Evolutionary conservation across 140 eudicot genomes (phyloP).

Genomic region (Anethum foeniculum): DNA sequence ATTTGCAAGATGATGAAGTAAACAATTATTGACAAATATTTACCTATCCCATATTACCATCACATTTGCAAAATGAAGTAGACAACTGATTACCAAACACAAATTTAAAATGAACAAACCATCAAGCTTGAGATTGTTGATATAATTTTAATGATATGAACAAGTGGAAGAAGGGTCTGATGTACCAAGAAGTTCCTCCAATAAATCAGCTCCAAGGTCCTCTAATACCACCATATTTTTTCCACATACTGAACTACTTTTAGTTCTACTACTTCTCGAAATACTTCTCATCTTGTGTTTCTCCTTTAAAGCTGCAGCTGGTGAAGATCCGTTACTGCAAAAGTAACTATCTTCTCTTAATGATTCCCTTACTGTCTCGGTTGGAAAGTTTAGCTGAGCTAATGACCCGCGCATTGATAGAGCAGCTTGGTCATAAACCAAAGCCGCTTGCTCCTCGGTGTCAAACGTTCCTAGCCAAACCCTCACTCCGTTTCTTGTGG

Average conservation of each 20-base stretch:
- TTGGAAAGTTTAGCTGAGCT: slow-evolving; percentile 36
- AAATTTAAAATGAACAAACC: neutral
- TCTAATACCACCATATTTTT: slow-evolving; percentile 31
- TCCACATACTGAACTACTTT: neutral
- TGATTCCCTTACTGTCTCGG: slow-evolving; percentile 35
- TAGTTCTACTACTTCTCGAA: slow-evolving; percentile 14
- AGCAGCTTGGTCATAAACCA: slow-evolving; percentile 57
- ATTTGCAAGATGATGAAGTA: neutral
- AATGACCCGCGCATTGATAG: slow-evolving; percentile 39
- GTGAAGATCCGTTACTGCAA: slow-evolving; percentile 36
- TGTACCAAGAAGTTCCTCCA: slow-evolving; percentile 37
- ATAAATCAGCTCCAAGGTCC: slow-evolving; percentile 61
- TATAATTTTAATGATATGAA: neutral
- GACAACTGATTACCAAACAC: neutral
- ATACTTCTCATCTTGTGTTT: slow-evolving; percentile 25
- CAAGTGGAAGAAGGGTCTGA: slow-evolving; percentile 17
- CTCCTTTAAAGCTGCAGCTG: slow-evolving; percentile 46
- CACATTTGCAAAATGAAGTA: neutral
- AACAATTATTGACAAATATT: neutral
- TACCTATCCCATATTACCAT: neutral
- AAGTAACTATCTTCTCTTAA: slow-evolving; percentile 22
- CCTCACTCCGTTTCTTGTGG: slow-evolving; percentile 49
- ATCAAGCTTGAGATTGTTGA: neutral
- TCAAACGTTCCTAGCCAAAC: slow-evolving; percentile 56
- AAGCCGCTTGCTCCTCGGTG: slow-evolving; percentile 48